Evolutionary conservation across 805 yeast species (phyloP).

Genomic region (Yamadazyma phyllophila): DNA sequence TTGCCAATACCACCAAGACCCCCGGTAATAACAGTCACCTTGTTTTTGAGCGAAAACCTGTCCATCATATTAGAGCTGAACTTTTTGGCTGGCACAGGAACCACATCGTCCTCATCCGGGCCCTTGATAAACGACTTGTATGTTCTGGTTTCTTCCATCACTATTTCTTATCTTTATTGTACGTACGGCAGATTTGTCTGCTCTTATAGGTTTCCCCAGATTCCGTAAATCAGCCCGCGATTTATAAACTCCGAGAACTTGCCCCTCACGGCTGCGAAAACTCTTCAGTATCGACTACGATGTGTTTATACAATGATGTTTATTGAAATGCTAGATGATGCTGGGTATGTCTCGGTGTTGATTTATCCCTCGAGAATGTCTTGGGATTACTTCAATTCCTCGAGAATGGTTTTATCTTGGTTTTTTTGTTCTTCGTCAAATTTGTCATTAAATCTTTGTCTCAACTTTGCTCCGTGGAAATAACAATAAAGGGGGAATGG

Average conservation of each 20-base stretch:
- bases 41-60: conserved; percentile 19
- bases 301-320: not conserved
- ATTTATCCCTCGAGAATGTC: no score
- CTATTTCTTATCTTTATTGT: not conserved
- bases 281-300: not conserved
- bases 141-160: conserved; percentile 1
- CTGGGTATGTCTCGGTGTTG: no score
- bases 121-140: conserved; percentile 16
- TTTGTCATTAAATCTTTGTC: conserved; percentile 56
- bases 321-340: not conserved
- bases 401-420: conserved; percentile 4
- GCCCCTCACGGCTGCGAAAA: conserved; percentile 4
- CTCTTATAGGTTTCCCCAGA: conserved; percentile 4
- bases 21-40: conserved; percentile 30
- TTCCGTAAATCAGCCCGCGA: conserved; percentile 10
- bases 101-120: conserved; percentile 13
- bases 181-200: no score
- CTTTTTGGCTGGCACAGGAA: conserved; percentile 10
- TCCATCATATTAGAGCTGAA: conserved; percentile 12
- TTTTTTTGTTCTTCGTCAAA: conserved; percentile 44
- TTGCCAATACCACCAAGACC: conserved; percentile 32
- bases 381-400: conserved; percentile 1
- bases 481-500: conserved; percentile 64
- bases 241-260: conserved; percentile 3
- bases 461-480: conserved; percentile 53